Conservation (phyloP, 179 eudicot genomes). For the Silene coronaria region DNA sequence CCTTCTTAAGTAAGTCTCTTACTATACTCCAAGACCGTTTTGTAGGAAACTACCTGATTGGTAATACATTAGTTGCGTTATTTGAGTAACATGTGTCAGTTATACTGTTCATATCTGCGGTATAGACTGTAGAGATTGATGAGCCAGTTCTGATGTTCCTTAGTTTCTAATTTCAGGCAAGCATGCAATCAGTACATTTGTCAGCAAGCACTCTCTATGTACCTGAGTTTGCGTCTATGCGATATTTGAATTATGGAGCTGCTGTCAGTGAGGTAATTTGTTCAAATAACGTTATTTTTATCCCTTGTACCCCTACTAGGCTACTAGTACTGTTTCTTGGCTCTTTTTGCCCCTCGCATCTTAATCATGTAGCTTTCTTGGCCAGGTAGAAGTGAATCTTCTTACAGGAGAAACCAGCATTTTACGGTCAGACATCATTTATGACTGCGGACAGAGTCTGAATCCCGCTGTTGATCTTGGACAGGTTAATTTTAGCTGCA, state of each 20-base stretch:
- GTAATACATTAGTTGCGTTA: not conserved
- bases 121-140: not conserved
- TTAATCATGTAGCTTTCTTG: not conserved
- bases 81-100: not conserved
- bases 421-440: conserved; percentile 63
- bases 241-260: conserved; percentile 82
- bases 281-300: not conserved
- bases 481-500: conserved; percentile 47
- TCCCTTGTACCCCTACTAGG: not conserved
- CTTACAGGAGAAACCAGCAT: conserved; percentile 74
- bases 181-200: conserved; percentile 46
- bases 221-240: conserved; percentile 53
- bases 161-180: conserved; percentile 46
- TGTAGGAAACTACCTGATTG: not conserved
- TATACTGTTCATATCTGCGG: not conserved
- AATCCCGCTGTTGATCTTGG: conserved; percentile 94
- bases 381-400: conserved; percentile 72
- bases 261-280: conserved; percentile 83
- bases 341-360: not conserved
- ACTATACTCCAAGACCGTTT: not conserved
- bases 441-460: conserved; percentile 90
- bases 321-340: not conserved
- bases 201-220: conserved; percentile 58
- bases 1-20: no score
- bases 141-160: conserved; percentile 2